Percentiles rank a stretch among this genome's conserved stretches.
phyloP scores from a whole-genome alignment of 83 land plant species.

The Thuja plicata region DNA sequence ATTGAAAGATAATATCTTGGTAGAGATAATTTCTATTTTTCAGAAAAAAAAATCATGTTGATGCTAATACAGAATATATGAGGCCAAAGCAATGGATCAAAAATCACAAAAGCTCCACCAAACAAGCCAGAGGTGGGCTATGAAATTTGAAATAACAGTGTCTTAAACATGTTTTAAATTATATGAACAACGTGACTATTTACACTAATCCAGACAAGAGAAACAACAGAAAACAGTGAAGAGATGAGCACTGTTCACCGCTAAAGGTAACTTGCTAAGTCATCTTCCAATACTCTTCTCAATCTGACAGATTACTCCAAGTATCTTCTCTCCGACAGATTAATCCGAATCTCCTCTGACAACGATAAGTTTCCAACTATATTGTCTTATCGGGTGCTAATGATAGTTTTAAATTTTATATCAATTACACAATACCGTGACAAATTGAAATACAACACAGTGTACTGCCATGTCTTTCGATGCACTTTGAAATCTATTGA shows the following conservation, averaged over 20 bases:
- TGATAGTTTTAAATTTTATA: not conserved
- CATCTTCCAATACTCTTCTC: not conserved
- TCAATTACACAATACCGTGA: not conserved
- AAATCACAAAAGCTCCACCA: not conserved
- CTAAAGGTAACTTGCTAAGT: not conserved
- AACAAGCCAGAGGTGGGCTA: not conserved
- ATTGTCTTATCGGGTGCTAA: not conserved
- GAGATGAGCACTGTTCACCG: not conserved
- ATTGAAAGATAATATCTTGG: no score
- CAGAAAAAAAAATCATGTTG: not conserved
- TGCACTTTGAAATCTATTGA: not conserved
- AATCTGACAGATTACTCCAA: not conserved
- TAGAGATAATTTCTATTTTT: no score
- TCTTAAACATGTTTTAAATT: not conserved
- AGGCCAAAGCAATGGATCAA: not conserved
- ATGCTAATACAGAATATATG: not conserved
- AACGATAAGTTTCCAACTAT: not conserved
- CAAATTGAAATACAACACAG: not conserved
- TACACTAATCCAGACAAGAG: not conserved
- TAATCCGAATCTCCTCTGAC: not conserved
- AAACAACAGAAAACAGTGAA: not conserved
- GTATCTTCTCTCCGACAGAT: not conserved
- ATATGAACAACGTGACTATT: not conserved
- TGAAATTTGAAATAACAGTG: not conserved
- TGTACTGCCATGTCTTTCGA: not conserved